Base-by-base conservation (phyloP, 345 rosid species). In the Carallia brachiata region DNA sequence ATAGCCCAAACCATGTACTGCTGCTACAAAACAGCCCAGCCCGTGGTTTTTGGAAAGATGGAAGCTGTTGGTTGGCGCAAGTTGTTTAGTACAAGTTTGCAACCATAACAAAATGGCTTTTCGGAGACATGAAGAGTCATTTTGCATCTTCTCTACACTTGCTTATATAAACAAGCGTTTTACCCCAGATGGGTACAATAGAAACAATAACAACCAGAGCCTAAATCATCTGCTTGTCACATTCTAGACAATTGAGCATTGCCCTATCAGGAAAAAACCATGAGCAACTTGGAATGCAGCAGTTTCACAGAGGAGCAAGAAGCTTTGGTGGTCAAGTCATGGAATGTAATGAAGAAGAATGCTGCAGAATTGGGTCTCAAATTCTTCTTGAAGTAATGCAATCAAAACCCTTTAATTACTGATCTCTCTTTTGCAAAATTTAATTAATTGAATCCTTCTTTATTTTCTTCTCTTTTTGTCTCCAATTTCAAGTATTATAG, bases 251-350 rank as follows among this genome's bases (percentile, higher is more conserved):
- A 10, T 44, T 0, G 3, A 12, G 50, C 50, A 12, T 44, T 3
- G 50, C 50, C 16, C 50, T 3, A 44, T 44, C 50, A 32, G 39
- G 23, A 23, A 52, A 54, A 44, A 67, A 47, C 63, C 40, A 70
- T 68, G 74, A 71, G n/a, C 53, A 61, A 44, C 36, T 36, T 16
- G 36, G 79, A 77, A 31, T 62, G 36, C 48, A 73, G 39, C 65
- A 70, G 39, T 70, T 90, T 89, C 66, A 87, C 81, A 9, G 92
- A 93, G 78, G 93, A 90, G 66, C 89, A 88, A 78, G 96, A 93
- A 70, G 85, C 86, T 80, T 77, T 89, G 62, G 97, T 93, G 59
- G 85, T 90, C 19, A 81, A 86, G 73, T 90, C 98, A 70, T 93
- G 97, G 93, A 77, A 44, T 73, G 81, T 73, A 5, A 93, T 86